Percentiles rank a stretch among this genome's conserved stretches.
These are phyloP conservation scores for Larix sibirica DNA, from an alignment of 83 land plant species.

Conservation along the genomic window DNA sequence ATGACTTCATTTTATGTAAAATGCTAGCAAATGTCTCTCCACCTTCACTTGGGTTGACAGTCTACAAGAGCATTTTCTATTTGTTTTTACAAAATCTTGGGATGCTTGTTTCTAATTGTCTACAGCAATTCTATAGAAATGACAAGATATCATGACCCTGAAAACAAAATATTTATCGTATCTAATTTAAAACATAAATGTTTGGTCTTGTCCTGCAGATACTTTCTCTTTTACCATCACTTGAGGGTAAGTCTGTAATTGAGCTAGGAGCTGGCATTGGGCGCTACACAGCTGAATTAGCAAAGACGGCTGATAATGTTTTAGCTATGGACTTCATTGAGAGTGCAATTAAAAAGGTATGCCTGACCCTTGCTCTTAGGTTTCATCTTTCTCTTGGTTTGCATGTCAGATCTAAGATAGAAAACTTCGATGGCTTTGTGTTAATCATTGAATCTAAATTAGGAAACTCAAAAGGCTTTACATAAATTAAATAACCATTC, in stretches of 20 bases:
- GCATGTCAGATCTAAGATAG: not conserved
- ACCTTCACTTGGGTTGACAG: not conserved
- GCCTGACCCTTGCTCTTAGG: not conserved
- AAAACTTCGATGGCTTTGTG: not conserved
- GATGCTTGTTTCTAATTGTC: not conserved
- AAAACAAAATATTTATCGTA: not conserved
- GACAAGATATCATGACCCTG: not conserved
- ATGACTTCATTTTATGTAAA: not conserved
- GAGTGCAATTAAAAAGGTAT: slow-evolving; percentile 87
- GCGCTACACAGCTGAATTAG: slow-evolving; percentile 94
- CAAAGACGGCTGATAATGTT: slow-evolving; percentile 80
- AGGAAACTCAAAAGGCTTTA: not conserved
- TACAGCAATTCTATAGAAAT: not conserved
- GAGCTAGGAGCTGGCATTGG: slow-evolving; percentile 99
- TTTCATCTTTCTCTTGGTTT: slow-evolving; percentile 3
- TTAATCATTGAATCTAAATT: not conserved
- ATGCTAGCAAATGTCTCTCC: not conserved
- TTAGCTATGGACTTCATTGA: slow-evolving; percentile 94
- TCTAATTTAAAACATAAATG: not conserved
- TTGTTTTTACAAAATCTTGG: not conserved
- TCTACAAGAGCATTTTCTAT: not conserved
- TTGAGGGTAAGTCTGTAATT: slow-evolving; percentile 72
- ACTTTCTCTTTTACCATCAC: slow-evolving; percentile 74
- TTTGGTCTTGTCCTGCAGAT: slow-evolving; percentile 48
- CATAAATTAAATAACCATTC: not conserved